Conservation (phyloP, 2,329 filamentous ascomycete species). For the Cytospora chrysosperma region DNA sequence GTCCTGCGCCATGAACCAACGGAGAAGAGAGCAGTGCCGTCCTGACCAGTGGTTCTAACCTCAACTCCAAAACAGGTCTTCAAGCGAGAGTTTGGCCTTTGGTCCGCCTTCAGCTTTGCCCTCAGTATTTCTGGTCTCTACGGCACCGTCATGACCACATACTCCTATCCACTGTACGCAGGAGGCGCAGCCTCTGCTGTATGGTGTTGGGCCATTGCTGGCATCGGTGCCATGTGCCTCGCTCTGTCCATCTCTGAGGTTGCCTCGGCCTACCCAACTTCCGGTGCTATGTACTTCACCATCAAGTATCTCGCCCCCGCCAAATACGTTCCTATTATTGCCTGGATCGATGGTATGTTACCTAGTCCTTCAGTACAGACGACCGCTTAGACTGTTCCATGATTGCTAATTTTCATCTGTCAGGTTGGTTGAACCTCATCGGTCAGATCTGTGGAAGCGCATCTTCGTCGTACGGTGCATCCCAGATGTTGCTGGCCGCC, state of each 20-base stretch:
- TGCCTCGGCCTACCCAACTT: constrained; percentile 58
- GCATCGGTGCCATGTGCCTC: constrained; percentile 56
- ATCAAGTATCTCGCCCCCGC: constrained; percentile 52
- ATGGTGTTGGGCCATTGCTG: constrained; percentile 60
- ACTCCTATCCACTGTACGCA: constrained; percentile 51
- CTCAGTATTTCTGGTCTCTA: constrained; percentile 57
- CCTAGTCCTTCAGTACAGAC: constrained; percentile 6
- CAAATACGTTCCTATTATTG: constrained; percentile 47
- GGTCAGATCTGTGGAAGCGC: constrained; percentile 52
- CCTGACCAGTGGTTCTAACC: neutral
- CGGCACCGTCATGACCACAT: constrained; percentile 55
- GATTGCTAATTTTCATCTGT: constrained; percentile 22
- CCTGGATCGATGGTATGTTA: constrained; percentile 42
- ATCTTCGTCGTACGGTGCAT: constrained; percentile 53
- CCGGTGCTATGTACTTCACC: constrained; percentile 52
- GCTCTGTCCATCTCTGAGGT: constrained; percentile 54
- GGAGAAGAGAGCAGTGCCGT: neutral
- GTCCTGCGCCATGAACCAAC: neutral
- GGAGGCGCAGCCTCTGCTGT: constrained; percentile 54
- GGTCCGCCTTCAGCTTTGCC: constrained; percentile 58
- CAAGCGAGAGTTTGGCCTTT: constrained; percentile 59
- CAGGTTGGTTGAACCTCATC: constrained; percentile 48
- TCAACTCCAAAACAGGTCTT: constrained; percentile 43
- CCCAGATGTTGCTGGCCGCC: constrained; percentile 52
- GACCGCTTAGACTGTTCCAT: neutral